These are phyloP conservation scores for Auricularia heimuer DNA, from an alignment of 768 basidiomycete genomes.

Conservation along the genomic window DNA sequence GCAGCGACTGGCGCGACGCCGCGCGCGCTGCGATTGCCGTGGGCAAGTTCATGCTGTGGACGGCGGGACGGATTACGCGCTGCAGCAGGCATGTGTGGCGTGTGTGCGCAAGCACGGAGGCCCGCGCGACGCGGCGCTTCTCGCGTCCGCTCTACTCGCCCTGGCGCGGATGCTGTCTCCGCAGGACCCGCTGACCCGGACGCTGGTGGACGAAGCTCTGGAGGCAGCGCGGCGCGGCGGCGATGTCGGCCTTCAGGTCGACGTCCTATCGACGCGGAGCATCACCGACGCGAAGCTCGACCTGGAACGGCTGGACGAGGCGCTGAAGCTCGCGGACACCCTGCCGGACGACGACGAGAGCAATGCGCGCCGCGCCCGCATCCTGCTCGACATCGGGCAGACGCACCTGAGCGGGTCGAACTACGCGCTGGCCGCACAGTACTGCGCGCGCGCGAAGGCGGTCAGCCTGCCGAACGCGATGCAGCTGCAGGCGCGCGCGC, in stretches of 20 bases:
- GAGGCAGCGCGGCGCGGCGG: neutral
- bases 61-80: neutral
- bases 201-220: neutral
- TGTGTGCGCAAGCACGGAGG: neutral
- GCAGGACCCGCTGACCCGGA: neutral
- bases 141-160: neutral
- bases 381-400: neutral
- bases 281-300: neutral
- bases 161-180: neutral
- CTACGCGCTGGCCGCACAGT: neutral
- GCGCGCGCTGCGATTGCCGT: neutral
- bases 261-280: neutral
- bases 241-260: neutral
- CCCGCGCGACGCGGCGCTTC: neutral
- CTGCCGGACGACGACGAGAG: neutral
- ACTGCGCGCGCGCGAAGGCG: neutral
- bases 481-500: neutral
- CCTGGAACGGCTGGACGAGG: neutral
- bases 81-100: neutral
- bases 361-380: neutral
- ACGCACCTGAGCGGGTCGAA: neutral
- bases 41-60: neutral
- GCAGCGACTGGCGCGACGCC: neutral
- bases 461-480: neutral
- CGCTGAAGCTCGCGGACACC: neutral